These are phyloP conservation scores for Astragalus membranaceus DNA, from an alignment of 306 rosid species.

Conservation along the genomic window DNA sequence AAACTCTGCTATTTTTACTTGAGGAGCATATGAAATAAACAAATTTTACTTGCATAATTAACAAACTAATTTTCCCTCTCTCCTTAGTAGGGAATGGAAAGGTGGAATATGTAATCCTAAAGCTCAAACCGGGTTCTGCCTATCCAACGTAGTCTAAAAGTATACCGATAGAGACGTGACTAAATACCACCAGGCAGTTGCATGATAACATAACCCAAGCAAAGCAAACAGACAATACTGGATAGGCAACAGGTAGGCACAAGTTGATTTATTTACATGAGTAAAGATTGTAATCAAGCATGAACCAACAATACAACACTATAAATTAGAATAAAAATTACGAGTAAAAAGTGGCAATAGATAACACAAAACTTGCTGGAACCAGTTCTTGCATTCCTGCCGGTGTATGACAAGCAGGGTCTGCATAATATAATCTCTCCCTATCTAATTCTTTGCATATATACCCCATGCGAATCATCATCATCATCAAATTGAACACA, in stretches of 20 bases:
- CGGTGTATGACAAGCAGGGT: background rate
- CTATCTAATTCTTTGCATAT: background rate
- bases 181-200: background rate
- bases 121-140: background rate
- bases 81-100: background rate
- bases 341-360: background rate
- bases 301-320: background rate
- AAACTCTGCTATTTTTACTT: background rate
- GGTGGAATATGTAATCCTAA: background rate
- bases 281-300: background rate
- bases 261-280: background rate
- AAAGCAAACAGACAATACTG: background rate
- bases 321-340: background rate
- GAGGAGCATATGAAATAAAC: background rate
- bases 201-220: background rate
- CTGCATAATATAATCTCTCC: background rate
- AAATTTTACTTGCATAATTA: background rate
- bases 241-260: background rate
- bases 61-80: slow-evolving; percentile 9
- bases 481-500: background rate
- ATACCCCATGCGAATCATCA: background rate
- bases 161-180: background rate
- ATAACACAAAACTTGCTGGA: background rate
- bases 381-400: background rate
- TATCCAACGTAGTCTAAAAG: background rate